Evolutionary conservation across 441 rosid genomes (phyloP), one percentile per base, ranked within the genome.

Genomic region (Populus hybrid): DNA sequence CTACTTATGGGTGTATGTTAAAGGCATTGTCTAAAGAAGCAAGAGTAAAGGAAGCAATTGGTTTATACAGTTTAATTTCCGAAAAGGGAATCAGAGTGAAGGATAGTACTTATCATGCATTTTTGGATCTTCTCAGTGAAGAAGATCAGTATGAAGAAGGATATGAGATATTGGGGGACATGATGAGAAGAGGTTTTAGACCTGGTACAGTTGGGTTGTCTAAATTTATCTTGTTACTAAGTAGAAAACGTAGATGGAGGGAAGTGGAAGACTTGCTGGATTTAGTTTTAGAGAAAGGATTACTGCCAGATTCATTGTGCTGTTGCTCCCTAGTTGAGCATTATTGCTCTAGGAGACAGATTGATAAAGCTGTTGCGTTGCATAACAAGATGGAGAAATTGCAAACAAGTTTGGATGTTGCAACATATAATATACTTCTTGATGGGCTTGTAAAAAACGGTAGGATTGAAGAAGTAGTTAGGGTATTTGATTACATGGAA

Each of bases 191-290:
- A 4, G 95, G 94, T 36, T 83, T 79, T 38, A 50, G 78, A 74
- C 93, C 92, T 64, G 70, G 40, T 69, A 79, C 83, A 9, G 36
- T 23, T 1, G 83, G 81, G 42, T 79, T 93, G 82, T 89, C 92
- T 10, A 79, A 86, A 50, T 82, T 65, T 21, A 80, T 90, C 68
- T 74, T 88, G 67, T 84, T 80, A 9, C 69, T 83, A 73, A 89
- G 94, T 74, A n/a, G 69, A 12, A 80, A 81, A 82, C 79, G 79
- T 33, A 87, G 83, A 76, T 93, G 96, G 92, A 82, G 38, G 6
- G 84, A 81, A 68, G 89, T 83, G 3, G 95, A 91, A 83, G 89
- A 85, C 77, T 79, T 91, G 77, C 76, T 90, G 81, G 73, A 83
- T 83, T 71, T 80, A 28, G 82, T 88, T 74, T 76, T 89, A 50